phyloP scores from a whole-genome alignment of 495 filamentous ascomycete species.

The Pyronema omphalodes region DNA sequence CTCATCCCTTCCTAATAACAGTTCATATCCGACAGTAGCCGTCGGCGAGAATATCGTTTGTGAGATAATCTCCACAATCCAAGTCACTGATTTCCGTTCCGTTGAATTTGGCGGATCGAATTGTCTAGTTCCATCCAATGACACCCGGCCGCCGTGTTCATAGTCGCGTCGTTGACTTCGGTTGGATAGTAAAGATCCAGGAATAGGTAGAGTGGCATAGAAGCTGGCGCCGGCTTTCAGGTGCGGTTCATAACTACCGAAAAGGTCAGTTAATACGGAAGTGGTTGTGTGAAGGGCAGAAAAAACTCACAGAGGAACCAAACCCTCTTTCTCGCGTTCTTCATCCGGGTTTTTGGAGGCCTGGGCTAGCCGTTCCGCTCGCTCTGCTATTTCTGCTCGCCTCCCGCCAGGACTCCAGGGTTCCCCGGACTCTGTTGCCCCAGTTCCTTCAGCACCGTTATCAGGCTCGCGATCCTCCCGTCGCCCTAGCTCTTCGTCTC shows the following conservation, averaged over 20 bases:
- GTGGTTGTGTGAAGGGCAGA: too few species aligned
- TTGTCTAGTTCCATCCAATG: constrained; percentile 6
- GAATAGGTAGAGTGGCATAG: constrained; percentile 58
- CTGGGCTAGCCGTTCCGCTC: too few species aligned
- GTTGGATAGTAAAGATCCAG: constrained; percentile 29
- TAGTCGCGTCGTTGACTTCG: constrained; percentile 8
- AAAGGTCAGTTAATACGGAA: too few species aligned
- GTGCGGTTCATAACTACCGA: constrained; percentile 58
- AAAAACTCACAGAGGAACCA: constrained; percentile 36
- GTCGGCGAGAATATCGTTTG: constrained; percentile 82
- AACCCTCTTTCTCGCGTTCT: neutral
- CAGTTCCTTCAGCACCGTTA: constrained; percentile 5
- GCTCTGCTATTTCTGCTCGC: neutral
- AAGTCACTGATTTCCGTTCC: constrained; percentile 42
- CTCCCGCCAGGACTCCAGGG: neutral
- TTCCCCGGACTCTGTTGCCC: constrained; percentile 12
- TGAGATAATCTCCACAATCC: constrained; percentile 80
- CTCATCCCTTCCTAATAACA: constrained; percentile 70
- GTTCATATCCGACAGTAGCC: constrained; percentile 77
- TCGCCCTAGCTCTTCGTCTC: constrained; percentile 5
- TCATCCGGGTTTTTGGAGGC: too few species aligned
- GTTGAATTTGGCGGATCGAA: constrained; percentile 14
- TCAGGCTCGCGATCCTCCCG: constrained; percentile 6
- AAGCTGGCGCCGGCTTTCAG: constrained; percentile 83
- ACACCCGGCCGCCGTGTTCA: constrained; percentile 10